Evolutionary conservation across 2,329 filamentous ascomycete genomes (phyloP), one percentile per base, ranked within the genome.

Genomic region (Xylariales sp.): DNA sequence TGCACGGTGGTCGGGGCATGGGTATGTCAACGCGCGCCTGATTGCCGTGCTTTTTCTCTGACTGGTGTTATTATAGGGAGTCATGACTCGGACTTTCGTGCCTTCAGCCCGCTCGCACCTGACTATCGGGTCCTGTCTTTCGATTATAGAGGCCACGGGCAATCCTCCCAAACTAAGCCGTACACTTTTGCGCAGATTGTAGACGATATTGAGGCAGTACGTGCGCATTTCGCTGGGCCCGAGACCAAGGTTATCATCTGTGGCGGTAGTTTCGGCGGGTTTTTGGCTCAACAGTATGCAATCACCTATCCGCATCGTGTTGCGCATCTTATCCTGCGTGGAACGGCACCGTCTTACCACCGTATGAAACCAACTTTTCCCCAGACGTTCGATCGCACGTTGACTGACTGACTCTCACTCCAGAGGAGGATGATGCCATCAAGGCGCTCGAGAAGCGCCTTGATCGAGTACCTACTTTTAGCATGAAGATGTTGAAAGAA

Each of bases 211-310:
- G 60, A 64, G 16, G 52, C 44, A 1, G 35, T 64, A 5, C 50
- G 59, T 7, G 29, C 23, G 25, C 52, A 55, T 18, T 62, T 62
- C 45, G 45, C 46, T 2, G 52, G 48, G 2, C 37, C 38, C 5
- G 38, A 51, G 1, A 29, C 43, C 15, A 44, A 53, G 12, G 53
- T 51, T 11, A 53, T 65, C 21, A 52, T 66, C 16, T 59, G 56
- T 12, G 62, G 61, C 7, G 62, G 62, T 3, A 63, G 60, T 39
- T 66, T 66, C 30, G 62, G 62, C 8, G 62, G 61, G 1, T 66
- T 59, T 25, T 43, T 66, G 5, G 62, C 62, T 1, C 57, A 60
- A 41, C 56, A 62, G 5, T 66, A 65, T 40, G 59, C 61, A 11
- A 62, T 65, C 38, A 54, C 57, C 20, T 63, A 64, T 34, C 46